These are phyloP conservation scores for Phaeosphaeriaceae sp. DNA, from an alignment of 2,329 filamentous ascomycete genomes.

Conservation along the genomic window DNA sequence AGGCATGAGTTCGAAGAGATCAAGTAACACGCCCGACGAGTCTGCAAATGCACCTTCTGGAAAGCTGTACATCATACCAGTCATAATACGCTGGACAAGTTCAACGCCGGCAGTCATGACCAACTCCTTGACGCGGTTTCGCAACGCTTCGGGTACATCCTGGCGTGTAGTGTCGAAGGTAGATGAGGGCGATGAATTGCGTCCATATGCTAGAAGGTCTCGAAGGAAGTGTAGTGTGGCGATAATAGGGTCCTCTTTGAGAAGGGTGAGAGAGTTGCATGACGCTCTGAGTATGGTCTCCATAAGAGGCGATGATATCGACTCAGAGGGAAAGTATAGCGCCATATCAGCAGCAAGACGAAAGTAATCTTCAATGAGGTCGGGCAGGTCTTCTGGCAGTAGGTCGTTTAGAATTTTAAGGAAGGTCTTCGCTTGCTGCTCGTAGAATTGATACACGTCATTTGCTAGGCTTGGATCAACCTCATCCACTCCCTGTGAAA, in stretches of 20 bases:
- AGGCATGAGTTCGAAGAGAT: conserved; percentile 86
- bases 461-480: conserved; percentile 82
- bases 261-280: conserved; percentile 81
- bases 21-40: conserved; percentile 88
- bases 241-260: conserved; percentile 89
- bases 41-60: conserved; percentile 95
- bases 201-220: conserved; percentile 88
- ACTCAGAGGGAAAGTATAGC: conserved; percentile 86
- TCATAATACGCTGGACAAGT: conserved; percentile 86
- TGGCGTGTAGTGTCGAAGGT: conserved; percentile 66
- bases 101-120: conserved; percentile 73
- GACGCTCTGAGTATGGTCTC: conserved; percentile 85
- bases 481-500: conserved; percentile 86
- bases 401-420: conserved; percentile 87
- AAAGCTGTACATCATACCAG: conserved; percentile 99
- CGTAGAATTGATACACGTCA: conserved; percentile 92
- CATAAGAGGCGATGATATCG: conserved; percentile 80
- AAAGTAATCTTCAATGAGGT: conserved; percentile 95
- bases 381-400: conserved; percentile 76
- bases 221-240: conserved; percentile 91
- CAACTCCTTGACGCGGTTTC: conserved; percentile 74
- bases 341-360: conserved; percentile 88
- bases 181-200: conserved; percentile 68
- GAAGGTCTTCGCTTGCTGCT: conserved; percentile 89
- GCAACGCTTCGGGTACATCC: conserved; percentile 71